Conservation (phyloP, 2,329 filamentous ascomycete genomes). For the Penicillium verrucosum region DNA sequence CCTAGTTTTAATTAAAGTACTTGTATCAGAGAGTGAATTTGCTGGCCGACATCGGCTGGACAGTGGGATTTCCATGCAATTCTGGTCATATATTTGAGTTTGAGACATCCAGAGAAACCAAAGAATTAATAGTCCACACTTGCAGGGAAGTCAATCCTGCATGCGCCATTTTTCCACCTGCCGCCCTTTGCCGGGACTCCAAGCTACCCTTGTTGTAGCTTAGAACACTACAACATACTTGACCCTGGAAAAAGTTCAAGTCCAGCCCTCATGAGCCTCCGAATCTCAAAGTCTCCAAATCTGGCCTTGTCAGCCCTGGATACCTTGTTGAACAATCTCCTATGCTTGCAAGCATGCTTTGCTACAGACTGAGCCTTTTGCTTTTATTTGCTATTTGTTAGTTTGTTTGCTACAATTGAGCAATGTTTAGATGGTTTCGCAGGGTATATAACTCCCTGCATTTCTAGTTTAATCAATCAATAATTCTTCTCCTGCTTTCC, state of each 20-base stretch:
- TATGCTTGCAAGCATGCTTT: too few species aligned
- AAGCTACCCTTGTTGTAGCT: background rate
- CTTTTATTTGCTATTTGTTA: too few species aligned
- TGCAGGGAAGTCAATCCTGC: background rate
- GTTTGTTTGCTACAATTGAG: too few species aligned
- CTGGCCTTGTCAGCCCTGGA: background rate
- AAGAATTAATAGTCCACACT: background rate
- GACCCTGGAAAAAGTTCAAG: conserved; percentile 1
- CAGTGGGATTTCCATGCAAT: background rate
- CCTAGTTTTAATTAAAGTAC: background rate
- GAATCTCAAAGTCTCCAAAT: too few species aligned
- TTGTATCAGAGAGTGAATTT: background rate
- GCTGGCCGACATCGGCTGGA: background rate
- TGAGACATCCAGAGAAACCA: background rate
- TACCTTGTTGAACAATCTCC: background rate
- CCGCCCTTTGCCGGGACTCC: background rate
- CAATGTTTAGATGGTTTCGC: too few species aligned
- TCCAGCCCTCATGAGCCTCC: too few species aligned
- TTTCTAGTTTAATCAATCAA: too few species aligned
- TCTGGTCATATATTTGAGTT: background rate
- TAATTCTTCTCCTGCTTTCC: too few species aligned
- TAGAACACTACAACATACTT: background rate
- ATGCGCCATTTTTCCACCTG: background rate
- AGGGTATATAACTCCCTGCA: too few species aligned
- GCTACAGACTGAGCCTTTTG: too few species aligned